Evolutionary conservation across 2,329 filamentous ascomycete species (phyloP).

Genomic region (Zopfia rhizophila): DNA sequence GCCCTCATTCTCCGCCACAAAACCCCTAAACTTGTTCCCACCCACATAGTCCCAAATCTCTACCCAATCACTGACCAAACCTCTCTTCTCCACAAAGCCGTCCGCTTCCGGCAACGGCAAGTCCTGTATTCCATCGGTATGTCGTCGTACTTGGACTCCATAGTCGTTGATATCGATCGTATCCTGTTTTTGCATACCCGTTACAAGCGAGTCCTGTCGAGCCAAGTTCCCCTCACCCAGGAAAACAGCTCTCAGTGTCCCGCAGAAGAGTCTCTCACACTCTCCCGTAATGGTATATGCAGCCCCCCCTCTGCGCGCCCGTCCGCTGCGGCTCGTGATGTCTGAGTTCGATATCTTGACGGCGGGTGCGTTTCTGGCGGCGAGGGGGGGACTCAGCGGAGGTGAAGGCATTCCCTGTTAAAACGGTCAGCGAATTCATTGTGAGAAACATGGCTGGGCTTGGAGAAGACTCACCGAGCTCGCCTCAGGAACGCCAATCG

Average conservation of each 20-base stretch:
- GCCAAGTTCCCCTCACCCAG: slow-evolving; percentile 89
- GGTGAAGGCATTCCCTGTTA: slow-evolving; percentile 81
- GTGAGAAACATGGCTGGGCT: background rate
- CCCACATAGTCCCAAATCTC: slow-evolving; percentile 88
- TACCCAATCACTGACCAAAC: slow-evolving; percentile 70
- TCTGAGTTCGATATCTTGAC: slow-evolving; percentile 61
- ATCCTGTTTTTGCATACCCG: slow-evolving; percentile 71
- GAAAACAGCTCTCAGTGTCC: slow-evolving; percentile 92
- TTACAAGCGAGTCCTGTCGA: slow-evolving; percentile 84
- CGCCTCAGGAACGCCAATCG: slow-evolving; percentile 59
- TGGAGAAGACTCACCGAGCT: slow-evolving; percentile 49
- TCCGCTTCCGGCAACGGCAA: slow-evolving; percentile 49
- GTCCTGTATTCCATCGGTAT: slow-evolving; percentile 37
- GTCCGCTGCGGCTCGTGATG: slow-evolving; percentile 37
- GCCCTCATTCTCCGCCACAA: slow-evolving; percentile 75
- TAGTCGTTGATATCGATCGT: slow-evolving; percentile 43
- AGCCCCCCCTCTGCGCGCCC: slow-evolving; percentile 80
- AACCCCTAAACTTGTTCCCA: slow-evolving; percentile 86
- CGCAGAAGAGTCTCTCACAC: slow-evolving; percentile 99
- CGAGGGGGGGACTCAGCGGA: slow-evolving; percentile 89
- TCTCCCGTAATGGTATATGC: slow-evolving; percentile 97
- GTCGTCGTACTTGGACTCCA: slow-evolving; percentile 34
- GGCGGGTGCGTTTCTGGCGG: slow-evolving; percentile 74
- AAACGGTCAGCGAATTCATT: slow-evolving; percentile 23
- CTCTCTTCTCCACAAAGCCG: slow-evolving; percentile 29